Percentiles rank a stretch among this genome's conserved stretches.
These are phyloP conservation scores for Thraustochytrium aureum DNA, from an alignment of 352 stramenopile species.

Conservation along the genomic window DNA sequence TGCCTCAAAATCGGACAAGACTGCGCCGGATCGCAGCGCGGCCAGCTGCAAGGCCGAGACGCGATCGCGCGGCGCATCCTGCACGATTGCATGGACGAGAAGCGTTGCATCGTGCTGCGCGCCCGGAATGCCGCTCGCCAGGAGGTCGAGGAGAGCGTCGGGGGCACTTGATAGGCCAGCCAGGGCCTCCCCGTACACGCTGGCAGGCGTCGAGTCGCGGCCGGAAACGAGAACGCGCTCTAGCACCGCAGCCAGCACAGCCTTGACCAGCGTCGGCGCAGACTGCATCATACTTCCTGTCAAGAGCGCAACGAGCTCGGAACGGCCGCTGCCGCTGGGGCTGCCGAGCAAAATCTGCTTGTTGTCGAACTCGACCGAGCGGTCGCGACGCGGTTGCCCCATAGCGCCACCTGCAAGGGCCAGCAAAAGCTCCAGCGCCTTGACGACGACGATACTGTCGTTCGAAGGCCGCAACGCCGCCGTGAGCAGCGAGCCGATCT, in stretches of 20 bases:
- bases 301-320: not conserved
- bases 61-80: not conserved
- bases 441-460: not conserved
- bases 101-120: not conserved
- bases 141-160: not conserved
- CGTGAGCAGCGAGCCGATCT: constrained; percentile 18
- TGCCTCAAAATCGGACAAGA: constrained; percentile 86
- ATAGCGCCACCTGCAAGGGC: constrained; percentile 16
- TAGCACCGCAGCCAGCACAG: not conserved
- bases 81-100: not conserved
- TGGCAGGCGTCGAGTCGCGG: constrained; percentile 29
- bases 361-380: constrained; percentile 9
- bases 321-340: not conserved
- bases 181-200: not conserved
- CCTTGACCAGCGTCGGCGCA: not conserved
- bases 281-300: not conserved
- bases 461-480: not conserved
- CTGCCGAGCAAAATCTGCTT: constrained; percentile 21
- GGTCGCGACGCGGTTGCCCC: constrained; percentile 5
- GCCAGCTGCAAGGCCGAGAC: constrained; percentile 70
- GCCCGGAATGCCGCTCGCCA: not conserved
- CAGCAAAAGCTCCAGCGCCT: constrained; percentile 15
- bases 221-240: constrained; percentile 26
- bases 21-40: constrained; percentile 83
- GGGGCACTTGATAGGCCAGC: not conserved